Evolutionary conservation across 805 yeast genomes (phyloP), one percentile per base, ranked within the genome.

Genomic region (Grigorovia yakushimaensis): DNA sequence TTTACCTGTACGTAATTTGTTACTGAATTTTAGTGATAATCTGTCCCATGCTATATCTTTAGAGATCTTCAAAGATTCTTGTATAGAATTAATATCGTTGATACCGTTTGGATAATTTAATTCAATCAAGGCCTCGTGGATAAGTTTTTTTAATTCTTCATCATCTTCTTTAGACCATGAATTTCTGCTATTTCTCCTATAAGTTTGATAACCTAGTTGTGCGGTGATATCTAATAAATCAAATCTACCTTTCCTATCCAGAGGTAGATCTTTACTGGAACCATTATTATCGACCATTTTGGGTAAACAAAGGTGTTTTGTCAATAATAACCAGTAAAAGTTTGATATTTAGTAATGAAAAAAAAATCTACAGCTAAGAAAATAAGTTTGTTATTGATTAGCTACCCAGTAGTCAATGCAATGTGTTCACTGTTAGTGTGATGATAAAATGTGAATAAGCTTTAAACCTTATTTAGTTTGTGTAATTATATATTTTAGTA

Each of bases 121-220:
- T 5, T 59, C 52, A 5, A 60, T 47, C 13, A 70, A 61, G 11
- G 68, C 64, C 7, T 64, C 61, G 22, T 71, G 55, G 2, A 82
- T 72, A 1, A 73, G 56, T 10, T 61, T 54, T 42, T 72, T 67
- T 44, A 88, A 64, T 30, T 68, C 57, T 27, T 68, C 69, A 64
- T 88, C 97, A 53, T 89, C 96, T 33, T 79, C 81, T 44, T 76
- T 73, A 3, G 81, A 71, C 96, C 96, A 88, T 11, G 84, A 76
- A 47, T 77, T 75, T 47, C 91, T 68, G 4, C 78, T 69, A 21
- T 69, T 77, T 46, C 82, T 71, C 38, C 91, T 66, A 58, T 80
- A 81, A 1, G 88, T 84, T 54, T 82, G 84, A 58, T 79, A 82
- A 5, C 93, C 93, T 8, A 84, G 64, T 2, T 84, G 76, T 57